Conservation (phyloP, 202 grass and related monocot species). For the Panicum hallii region DNA sequence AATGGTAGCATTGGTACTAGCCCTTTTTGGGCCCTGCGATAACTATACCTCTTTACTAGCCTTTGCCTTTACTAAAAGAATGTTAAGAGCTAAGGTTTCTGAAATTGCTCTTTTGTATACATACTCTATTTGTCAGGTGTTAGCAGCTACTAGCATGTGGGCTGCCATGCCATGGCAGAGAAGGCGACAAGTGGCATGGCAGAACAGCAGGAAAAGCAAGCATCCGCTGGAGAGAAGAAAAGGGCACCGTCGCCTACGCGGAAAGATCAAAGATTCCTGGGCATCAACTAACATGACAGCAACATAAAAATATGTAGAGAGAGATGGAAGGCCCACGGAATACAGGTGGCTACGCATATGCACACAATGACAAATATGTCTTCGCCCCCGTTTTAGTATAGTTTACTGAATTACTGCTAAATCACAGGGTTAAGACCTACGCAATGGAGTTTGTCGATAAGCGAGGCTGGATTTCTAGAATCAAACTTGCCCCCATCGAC, state of each 20-base stretch:
- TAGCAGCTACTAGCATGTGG: not conserved
- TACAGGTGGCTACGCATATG: not conserved
- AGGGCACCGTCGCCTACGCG: not conserved
- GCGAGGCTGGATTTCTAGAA: not conserved
- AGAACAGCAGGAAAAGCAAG: slow-evolving; percentile 28
- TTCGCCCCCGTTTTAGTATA: not conserved
- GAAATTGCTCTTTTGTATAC: not conserved
- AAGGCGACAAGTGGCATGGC: slow-evolving; percentile 25
- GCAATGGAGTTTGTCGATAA: not conserved
- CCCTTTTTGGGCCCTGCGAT: too few relatives aligned
- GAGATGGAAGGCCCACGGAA: not conserved
- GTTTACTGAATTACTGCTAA: not conserved
- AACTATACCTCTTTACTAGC: not conserved
- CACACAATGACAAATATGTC: not conserved
- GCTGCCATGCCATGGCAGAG: not conserved
- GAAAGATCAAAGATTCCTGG: slow-evolving; percentile 46
- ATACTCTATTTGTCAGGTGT: not conserved
- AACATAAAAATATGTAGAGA: not conserved
- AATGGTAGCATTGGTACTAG: not conserved
- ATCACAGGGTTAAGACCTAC: too few relatives aligned
- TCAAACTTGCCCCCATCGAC: not conserved
- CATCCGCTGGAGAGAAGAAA: not conserved
- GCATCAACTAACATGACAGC: slow-evolving; percentile 43
- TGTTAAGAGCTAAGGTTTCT: not conserved
- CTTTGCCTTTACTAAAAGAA: not conserved